These are phyloP conservation scores for Monilinia polystroma DNA, from an alignment of 2,329 filamentous ascomycete species.

Conservation along the genomic window DNA sequence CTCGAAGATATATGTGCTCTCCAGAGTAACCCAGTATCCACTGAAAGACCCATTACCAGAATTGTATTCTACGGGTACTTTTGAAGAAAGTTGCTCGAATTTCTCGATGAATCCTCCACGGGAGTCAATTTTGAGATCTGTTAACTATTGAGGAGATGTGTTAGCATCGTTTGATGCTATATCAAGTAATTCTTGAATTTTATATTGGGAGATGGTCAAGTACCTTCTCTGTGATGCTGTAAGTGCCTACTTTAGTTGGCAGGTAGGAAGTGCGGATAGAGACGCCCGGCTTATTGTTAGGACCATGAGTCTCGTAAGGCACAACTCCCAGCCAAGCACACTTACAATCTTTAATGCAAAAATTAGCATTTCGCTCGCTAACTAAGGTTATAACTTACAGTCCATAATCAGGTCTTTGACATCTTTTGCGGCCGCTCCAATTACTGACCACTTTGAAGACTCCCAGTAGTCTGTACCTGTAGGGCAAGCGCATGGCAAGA, in stretches of 20 bases:
- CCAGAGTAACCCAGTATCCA: constrained; percentile 14
- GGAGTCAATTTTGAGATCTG: constrained; percentile 5
- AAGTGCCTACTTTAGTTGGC: constrained; percentile 13
- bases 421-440: constrained; percentile 6
- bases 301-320: constrained; percentile 10
- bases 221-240: constrained; percentile 16
- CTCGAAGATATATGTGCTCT: constrained; percentile 19
- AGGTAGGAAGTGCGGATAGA: constrained; percentile 11
- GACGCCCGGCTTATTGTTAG: constrained; percentile 6
- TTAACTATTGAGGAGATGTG: not conserved
- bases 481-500: constrained; percentile 4
- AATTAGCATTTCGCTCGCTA: not conserved
- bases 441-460: constrained; percentile 15
- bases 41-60: constrained; percentile 10
- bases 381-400: not conserved
- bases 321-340: constrained; percentile 1
- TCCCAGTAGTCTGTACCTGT: constrained; percentile 11
- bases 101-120: constrained; percentile 11
- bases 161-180: not conserved
- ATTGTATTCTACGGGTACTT: not conserved
- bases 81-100: constrained; percentile 15
- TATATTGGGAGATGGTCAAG: not conserved
- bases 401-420: constrained; percentile 18
- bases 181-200: not conserved
- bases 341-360: not conserved